Percentiles rank a stretch among this genome's conserved stretches.
Evolutionary conservation across 2,329 filamentous ascomycete species (phyloP).

Genomic region (Aspergillus novoparasiticus): DNA sequence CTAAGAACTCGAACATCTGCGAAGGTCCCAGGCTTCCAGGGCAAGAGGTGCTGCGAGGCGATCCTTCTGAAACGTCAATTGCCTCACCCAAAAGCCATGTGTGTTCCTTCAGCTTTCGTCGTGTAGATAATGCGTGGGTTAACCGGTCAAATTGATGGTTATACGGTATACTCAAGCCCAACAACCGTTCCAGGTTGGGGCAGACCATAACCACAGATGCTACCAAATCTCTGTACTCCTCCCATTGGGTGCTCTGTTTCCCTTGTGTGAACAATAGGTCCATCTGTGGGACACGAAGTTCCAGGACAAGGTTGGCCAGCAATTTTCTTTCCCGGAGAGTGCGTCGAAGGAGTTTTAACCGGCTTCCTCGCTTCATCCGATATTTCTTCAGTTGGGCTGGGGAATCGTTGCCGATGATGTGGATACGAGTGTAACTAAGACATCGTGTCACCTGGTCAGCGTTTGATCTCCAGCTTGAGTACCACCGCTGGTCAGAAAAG

Average conservation of each 20-base stretch:
- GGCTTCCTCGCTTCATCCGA: conserved; percentile 51
- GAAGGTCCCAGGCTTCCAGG: conserved; percentile 51
- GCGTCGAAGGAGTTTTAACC: conserved; percentile 57
- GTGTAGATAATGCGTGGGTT: conserved; percentile 58
- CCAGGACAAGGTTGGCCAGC: conserved; percentile 55
- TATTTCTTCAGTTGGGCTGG: conserved; percentile 50
- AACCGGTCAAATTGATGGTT: conserved; percentile 57
- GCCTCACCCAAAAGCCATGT: conserved; percentile 58
- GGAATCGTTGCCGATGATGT: conserved; percentile 52
- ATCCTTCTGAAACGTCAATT: conserved; percentile 40
- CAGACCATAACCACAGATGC: conserved; percentile 62
- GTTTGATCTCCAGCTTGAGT: conserved; percentile 10
- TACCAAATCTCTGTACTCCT: conserved; percentile 55
- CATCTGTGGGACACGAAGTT: conserved; percentile 56
- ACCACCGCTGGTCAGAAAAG: neutral
- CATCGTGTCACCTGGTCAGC: conserved; percentile 12
- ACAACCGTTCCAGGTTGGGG: conserved; percentile 58
- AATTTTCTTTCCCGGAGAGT: conserved; percentile 55
- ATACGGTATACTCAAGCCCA: conserved; percentile 57
- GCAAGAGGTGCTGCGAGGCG: conserved; percentile 38
- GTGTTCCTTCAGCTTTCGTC: conserved; percentile 56
- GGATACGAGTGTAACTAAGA: conserved; percentile 52
- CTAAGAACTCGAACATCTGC: conserved; percentile 55
- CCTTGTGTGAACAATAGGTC: conserved; percentile 45
- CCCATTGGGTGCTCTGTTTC: conserved; percentile 43